phyloP scores from a whole-genome alignment of 441 rosid species.

The Mallotus repandus region DNA sequence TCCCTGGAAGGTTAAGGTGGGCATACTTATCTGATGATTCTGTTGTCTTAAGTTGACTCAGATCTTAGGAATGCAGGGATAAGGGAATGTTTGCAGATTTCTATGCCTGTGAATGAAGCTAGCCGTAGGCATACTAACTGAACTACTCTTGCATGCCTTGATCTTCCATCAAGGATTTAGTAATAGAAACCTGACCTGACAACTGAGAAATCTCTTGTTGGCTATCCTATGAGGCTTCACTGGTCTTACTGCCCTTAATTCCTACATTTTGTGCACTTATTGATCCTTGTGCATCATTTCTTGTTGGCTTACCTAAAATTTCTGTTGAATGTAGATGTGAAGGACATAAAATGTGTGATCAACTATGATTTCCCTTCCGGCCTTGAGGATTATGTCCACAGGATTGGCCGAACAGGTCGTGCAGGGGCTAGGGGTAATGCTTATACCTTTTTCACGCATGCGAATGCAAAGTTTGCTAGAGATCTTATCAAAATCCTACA shows the following conservation, averaged over 20 bases:
- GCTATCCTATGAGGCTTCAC: not conserved
- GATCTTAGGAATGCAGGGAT: constrained; percentile 90
- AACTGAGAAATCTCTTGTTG: constrained; percentile 4
- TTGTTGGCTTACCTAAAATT: constrained; percentile 17
- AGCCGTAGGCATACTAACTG: not conserved
- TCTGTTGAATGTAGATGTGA: constrained; percentile 71
- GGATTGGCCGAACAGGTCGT: constrained; percentile 97
- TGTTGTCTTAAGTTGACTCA: constrained; percentile 72
- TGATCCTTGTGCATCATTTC: not conserved
- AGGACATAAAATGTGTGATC: constrained; percentile 96
- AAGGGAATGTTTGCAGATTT: constrained; percentile 43
- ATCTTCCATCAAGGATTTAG: not conserved
- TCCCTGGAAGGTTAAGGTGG: constrained; percentile 99
- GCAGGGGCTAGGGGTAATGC: constrained; percentile 99
- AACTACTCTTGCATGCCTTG: constrained; percentile 5
- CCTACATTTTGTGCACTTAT: not conserved
- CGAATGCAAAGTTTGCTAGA: constrained; percentile 79
- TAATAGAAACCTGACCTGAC: not conserved
- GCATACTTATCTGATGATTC: constrained; percentile 86
- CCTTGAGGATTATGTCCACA: constrained; percentile 92
- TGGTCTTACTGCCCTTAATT: constrained; percentile 2
- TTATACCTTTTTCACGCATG: constrained; percentile 74
- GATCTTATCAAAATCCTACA: constrained; percentile 80
- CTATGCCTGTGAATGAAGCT: no score
- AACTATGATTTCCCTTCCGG: constrained; percentile 94